Base-by-base conservation (phyloP, 1,139 yeast species). In the Yamadazyma diospyri region DNA sequence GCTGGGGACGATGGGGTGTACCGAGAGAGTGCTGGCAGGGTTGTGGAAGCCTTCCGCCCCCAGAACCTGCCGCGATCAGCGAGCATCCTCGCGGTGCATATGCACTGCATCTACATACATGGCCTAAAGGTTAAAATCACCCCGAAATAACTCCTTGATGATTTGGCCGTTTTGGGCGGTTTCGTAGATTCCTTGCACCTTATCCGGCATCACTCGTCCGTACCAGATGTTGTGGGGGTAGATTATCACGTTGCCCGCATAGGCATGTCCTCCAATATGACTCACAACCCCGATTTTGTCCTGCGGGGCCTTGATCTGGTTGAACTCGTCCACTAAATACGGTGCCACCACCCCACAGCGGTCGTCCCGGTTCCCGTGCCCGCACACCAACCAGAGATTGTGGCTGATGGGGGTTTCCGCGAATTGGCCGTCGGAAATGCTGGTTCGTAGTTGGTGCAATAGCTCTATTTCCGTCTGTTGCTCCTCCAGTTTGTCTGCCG, bases 211-310 rank as follows among this genome's bases (percentile, higher is more conserved):
- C 2, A 82, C 86, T 35, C 82, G 56, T 0, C 92, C 89, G 47
- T 83, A 83, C 89, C 89, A 83, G 1, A 78, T 57, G 5, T 63
- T 52, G n/a, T 69, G 57, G 2, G 72, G 68, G 42, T 75, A 75
- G 36, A 72, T 72, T 2, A 82, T 57, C 12, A 83, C 76, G 49
- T 83, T 83, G 0, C 92, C 94, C 2, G 94, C 92, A 51, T 77
- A 83, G 1, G 69, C 83, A 50, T 83, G 94, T 0, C 94, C 94
- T 0, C 92, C 89, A 27, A 83, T 62, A 51, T 83, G 94, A 8
- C 85, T 76, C 1, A 81, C 63, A 12, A 69, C 50, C 0, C 85
- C 85, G n/a, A 28, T 25, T 10, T 37, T 34, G 10, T 31, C 33
- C 5, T 30, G 18, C 2, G 14, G 12, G 3, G 16, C n/a, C 19